Evolutionary conservation across 352 stramenopile genomes (phyloP), one percentile per base, ranked within the genome.

Genomic region (Peronospora farinosa): DNA sequence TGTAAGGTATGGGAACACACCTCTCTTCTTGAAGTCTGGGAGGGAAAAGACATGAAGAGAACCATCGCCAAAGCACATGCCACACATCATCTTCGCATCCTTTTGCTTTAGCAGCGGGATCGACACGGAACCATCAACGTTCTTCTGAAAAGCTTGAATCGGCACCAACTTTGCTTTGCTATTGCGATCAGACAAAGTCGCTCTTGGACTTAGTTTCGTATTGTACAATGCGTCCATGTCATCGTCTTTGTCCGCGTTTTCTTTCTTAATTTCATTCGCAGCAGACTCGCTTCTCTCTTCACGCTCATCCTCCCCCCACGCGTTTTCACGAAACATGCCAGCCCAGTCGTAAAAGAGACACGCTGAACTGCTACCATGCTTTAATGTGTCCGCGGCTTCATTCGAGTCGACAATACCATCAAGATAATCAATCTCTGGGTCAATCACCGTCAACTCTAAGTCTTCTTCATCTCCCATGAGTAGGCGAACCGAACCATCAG

Each of bases 301-400:
- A 8, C 50, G 51, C 12, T 73, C 69, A 3, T 81, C 67, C 47
- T 86, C 73, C 19, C 65, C 72, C 75, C 72, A 84, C 2, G 69
- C 65, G 16, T 76, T 72, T 31, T 88, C 75, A 31, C 41, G 44
- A 39, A 90, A 93, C 78, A 93, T 88, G 1, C 79, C 75, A 9
- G 74, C 63, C 82, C 82, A 93, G 52, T 93, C 82, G 50, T 89
- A 79, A 42, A 93, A 93, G 16, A 93, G 60, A 47, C 82, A 93
- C 7, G 76, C 72, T 5, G 78, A 72, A 49, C 77, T 88, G 31
- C 86, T 86, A 8, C 52, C 58, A 36, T 64, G 52, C 28, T 64
- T 61, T 10, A 63, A 61, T 2, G 47, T 8, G 43, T 72, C 60
- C 2, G 28, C 33, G 12, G 53, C 56, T 17, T 54, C 72, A 57